Evolutionary conservation across 805 yeast genomes (phyloP).

Genomic region (Metschnikowia kunwiensis): DNA sequence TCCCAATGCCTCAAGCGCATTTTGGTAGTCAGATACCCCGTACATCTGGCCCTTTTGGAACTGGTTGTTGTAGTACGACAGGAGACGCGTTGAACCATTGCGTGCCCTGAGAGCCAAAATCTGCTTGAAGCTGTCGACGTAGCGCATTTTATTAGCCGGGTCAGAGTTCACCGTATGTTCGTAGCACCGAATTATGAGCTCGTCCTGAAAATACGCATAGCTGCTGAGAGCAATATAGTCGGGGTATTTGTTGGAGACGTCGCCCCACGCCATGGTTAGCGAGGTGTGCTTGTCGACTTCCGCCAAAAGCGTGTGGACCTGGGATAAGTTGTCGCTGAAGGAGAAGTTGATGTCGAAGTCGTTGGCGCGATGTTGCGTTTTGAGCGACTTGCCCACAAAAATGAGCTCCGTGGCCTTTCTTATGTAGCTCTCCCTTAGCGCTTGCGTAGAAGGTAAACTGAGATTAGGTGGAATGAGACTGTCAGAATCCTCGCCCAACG

Average conservation of each 20-base stretch:
- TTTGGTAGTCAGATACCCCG: conserved; percentile 34
- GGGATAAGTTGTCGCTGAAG: conserved; percentile 33
- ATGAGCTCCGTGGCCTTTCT: conserved; percentile 55
- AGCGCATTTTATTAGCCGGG: conserved; percentile 28
- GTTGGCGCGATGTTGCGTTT: conserved; percentile 7
- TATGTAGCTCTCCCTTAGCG: conserved; percentile 47
- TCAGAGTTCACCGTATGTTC: conserved; percentile 37
- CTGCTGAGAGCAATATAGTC: conserved; percentile 30
- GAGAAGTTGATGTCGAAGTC: conserved; percentile 23
- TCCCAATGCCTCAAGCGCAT: conserved; percentile 33
- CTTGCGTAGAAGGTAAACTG: conserved; percentile 11
- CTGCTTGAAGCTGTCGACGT: conserved; percentile 36
- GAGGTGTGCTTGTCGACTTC: conserved; percentile 38
- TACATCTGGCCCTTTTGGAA: conserved; percentile 28
- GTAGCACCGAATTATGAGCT: conserved; percentile 38
- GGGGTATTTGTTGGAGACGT: conserved; percentile 24
- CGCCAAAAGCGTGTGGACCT: conserved; percentile 31
- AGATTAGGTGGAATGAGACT: conserved; percentile 51
- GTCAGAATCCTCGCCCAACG: conserved; percentile 23
- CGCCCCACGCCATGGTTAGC: conserved; percentile 23
- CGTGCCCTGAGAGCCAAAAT: conserved; percentile 19
- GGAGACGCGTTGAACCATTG: conserved; percentile 22
- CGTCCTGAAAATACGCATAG: conserved; percentile 36
- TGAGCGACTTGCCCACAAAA: conserved; percentile 27
- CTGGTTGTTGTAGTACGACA: conserved; percentile 28